Evolutionary conservation across 2,329 filamentous ascomycete species (phyloP).

Genomic region (Arthroderma uncinatum): DNA sequence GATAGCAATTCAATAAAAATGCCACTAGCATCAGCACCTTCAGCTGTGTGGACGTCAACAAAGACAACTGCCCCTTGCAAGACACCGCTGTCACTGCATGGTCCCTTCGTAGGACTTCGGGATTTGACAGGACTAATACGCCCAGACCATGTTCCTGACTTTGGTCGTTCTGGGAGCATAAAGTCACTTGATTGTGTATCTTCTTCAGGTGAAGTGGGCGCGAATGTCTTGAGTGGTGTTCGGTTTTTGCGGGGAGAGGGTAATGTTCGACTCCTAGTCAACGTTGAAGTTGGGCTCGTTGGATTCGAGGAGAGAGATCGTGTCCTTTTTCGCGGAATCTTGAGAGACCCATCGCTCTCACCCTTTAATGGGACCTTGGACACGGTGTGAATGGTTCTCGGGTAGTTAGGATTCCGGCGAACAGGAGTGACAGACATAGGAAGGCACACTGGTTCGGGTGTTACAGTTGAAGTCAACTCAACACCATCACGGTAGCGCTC

Average conservation of each 20-base stretch:
- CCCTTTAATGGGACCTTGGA: slow-evolving; percentile 67
- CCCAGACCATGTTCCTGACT: not conserved
- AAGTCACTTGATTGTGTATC: not conserved
- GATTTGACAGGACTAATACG: slow-evolving; percentile 21
- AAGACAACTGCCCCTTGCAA: slow-evolving; percentile 65
- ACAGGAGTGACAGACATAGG: slow-evolving; percentile 46
- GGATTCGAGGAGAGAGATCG: slow-evolving; percentile 43
- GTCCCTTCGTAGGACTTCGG: slow-evolving; percentile 19
- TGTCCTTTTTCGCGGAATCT: slow-evolving; percentile 36
- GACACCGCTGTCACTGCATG: slow-evolving; percentile 27
- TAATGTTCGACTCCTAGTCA: slow-evolving; percentile 18
- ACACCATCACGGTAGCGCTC: slow-evolving; percentile 22
- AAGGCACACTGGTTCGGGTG: slow-evolving; percentile 1
- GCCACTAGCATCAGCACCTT: slow-evolving; percentile 68
- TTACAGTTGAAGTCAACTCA: slow-evolving; percentile 15
- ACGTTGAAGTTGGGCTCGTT: slow-evolving; percentile 24
- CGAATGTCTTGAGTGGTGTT: slow-evolving; percentile 10
- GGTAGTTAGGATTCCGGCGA: slow-evolving; percentile 35
- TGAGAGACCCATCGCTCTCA: slow-evolving; percentile 43
- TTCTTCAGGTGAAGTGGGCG: slow-evolving; percentile 1
- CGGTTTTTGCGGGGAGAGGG: slow-evolving; percentile 19
- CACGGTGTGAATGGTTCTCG: slow-evolving; percentile 55
- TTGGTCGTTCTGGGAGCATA: slow-evolving; percentile 13
- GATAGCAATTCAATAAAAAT: slow-evolving; percentile 69
- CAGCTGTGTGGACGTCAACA: slow-evolving; percentile 72